These are phyloP conservation scores for Boletus huronensis DNA, from an alignment of 768 basidiomycete genomes.

Conservation along the genomic window DNA sequence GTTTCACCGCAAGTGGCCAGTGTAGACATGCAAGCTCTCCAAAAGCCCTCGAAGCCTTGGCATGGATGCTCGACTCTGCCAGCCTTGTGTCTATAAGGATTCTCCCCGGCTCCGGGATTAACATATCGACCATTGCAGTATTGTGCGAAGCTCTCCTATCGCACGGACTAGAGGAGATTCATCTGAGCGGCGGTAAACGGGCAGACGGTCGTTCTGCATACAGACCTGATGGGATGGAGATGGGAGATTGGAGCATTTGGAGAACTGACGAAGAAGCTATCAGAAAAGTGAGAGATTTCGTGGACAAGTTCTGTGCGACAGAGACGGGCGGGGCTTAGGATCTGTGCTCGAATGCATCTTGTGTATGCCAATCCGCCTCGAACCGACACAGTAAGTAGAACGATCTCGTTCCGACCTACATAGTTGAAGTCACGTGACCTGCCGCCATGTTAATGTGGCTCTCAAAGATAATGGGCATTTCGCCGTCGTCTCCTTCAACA, in stretches of 20 bases:
- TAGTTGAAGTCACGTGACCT: slow-evolving; percentile 30
- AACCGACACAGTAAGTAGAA: too few relatives aligned
- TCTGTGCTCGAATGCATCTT: not conserved
- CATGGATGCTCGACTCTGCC: slow-evolving; percentile 36
- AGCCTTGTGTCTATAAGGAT: slow-evolving; percentile 32
- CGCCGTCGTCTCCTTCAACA: slow-evolving; percentile 27
- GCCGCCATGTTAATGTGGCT: slow-evolving; percentile 22
- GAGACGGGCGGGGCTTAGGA: not conserved
- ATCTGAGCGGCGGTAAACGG: slow-evolving; percentile 73
- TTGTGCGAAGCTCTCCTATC: slow-evolving; percentile 52
- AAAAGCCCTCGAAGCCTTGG: slow-evolving; percentile 40
- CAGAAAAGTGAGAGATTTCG: slow-evolving; percentile 46
- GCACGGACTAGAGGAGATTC: slow-evolving; percentile 62
- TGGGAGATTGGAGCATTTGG: slow-evolving; percentile 78
- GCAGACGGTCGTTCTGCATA: slow-evolving; percentile 48
- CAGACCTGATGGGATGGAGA: slow-evolving; percentile 59
- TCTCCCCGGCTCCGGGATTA: slow-evolving; percentile 77
- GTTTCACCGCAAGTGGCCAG: slow-evolving; percentile 46
- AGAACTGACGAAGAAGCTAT: slow-evolving; percentile 52
- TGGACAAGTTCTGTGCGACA: slow-evolving; percentile 29
- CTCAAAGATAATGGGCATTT: slow-evolving; percentile 34
- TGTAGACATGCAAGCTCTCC: slow-evolving; percentile 36
- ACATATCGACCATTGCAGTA: slow-evolving; percentile 45
- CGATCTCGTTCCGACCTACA: too few relatives aligned
- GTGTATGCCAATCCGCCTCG: too few relatives aligned